These are phyloP conservation scores for Pleurotus tuoliensis DNA, from an alignment of 768 basidiomycete genomes.

Conservation along the genomic window DNA sequence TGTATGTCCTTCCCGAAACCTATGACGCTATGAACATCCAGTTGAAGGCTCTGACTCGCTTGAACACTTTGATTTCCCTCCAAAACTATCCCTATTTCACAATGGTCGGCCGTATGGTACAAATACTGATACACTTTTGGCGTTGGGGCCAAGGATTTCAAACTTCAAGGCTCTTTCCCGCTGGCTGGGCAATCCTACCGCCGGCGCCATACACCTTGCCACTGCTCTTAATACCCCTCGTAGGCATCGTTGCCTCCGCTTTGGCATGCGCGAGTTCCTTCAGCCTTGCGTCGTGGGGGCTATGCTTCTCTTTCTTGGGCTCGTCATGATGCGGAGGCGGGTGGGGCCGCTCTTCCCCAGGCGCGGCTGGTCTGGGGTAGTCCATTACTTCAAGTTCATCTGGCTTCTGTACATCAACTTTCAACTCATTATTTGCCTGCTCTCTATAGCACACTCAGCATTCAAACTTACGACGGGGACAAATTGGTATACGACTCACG, in stretches of 20 bases:
- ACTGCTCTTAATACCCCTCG: constrained; percentile 31
- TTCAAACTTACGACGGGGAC: neutral
- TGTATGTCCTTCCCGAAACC: constrained; percentile 21
- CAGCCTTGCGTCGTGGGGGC: constrained; percentile 34
- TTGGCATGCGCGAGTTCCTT: constrained; percentile 44
- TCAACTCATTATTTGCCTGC: neutral
- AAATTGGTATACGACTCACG: constrained; percentile 4
- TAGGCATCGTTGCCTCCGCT: constrained; percentile 44
- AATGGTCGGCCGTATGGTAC: neutral
- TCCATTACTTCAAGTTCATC: constrained; percentile 27
- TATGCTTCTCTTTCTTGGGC: constrained; percentile 45
- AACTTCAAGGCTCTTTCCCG: constrained; percentile 35
- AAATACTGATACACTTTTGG: neutral
- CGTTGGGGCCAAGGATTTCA: constrained; percentile 15
- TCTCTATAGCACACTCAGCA: too few relatives aligned
- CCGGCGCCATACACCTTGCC: constrained; percentile 37
- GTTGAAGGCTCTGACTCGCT: too few relatives aligned
- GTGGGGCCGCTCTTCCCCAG: constrained; percentile 28
- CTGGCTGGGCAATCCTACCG: constrained; percentile 57
- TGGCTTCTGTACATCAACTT: constrained; percentile 9
- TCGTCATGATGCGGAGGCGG: constrained; percentile 34
- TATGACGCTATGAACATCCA: constrained; percentile 18
- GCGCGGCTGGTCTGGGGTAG: constrained; percentile 53
- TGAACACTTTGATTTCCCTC: neutral
- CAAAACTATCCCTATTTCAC: too few relatives aligned